A percentile compares a stretch with the other conserved stretches of the same genome.
phyloP scores from a whole-genome alignment of 1,284 basidiomycete species.

The Cryptococcus floricola region DNA sequence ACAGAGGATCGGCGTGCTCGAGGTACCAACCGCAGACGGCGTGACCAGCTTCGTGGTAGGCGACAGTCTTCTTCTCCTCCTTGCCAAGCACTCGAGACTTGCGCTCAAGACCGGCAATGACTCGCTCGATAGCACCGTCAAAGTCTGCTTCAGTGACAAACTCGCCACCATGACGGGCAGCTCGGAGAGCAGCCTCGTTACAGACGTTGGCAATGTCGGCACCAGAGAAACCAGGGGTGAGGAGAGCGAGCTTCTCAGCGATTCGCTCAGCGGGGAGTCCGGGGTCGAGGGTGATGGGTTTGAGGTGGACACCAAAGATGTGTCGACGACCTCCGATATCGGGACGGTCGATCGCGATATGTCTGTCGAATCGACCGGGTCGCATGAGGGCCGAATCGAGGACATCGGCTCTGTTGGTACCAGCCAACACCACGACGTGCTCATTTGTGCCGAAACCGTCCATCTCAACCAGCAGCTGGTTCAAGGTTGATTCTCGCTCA shows the following conservation, averaged over 20 bases:
- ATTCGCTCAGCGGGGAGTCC: slow-evolving; percentile 61
- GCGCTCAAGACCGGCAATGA: slow-evolving; percentile 93
- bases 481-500: slow-evolving; percentile 95
- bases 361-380: slow-evolving; percentile 95
- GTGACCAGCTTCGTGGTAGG: slow-evolving; percentile 98
- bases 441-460: slow-evolving; percentile 96
- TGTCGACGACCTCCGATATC: slow-evolving; percentile 90
- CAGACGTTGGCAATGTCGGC: slow-evolving; percentile 99
- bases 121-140: slow-evolving; percentile 95
- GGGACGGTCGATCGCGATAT: slow-evolving; percentile 92
- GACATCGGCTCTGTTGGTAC: slow-evolving; percentile 95
- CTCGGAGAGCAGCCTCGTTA: slow-evolving; percentile 95
- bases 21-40: slow-evolving; percentile 98
- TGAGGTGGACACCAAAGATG: slow-evolving; percentile 90
- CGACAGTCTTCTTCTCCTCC: slow-evolving; percentile 98
- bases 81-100: slow-evolving; percentile 89
- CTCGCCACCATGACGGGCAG: slow-evolving; percentile 79
- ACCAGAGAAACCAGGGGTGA: slow-evolving; percentile 97
- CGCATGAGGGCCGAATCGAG: slow-evolving; percentile 93
- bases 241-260: slow-evolving; percentile 87
- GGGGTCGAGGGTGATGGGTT: slow-evolving; percentile 69
- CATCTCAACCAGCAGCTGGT: slow-evolving; percentile 98
- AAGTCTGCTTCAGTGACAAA: slow-evolving; percentile 82
- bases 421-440: slow-evolving; percentile 93
- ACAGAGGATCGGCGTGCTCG: slow-evolving; percentile 91